Percentiles rank a stretch among this genome's conserved stretches.
phyloP scores from a whole-genome alignment of 2,329 filamentous ascomycete genomes.

The Paraphoma sp. region DNA sequence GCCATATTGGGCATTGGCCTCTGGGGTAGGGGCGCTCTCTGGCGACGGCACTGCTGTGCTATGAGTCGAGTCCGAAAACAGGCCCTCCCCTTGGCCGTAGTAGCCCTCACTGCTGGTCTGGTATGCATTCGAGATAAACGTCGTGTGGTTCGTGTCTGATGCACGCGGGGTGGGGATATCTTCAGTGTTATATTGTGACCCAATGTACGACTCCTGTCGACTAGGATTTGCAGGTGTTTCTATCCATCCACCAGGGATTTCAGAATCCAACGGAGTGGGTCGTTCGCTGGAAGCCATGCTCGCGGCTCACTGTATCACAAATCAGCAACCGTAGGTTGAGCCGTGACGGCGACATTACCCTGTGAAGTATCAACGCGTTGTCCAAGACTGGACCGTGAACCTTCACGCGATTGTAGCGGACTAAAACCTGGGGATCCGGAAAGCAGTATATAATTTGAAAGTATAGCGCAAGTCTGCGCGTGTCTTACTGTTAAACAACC shows the following conservation, averaged over 20 bases:
- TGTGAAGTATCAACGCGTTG: slow-evolving; percentile 2
- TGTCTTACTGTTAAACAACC: slow-evolving; percentile 4
- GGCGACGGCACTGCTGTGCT: slow-evolving; percentile 17
- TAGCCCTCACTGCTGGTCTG: slow-evolving; percentile 24
- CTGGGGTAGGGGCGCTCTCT: neutral
- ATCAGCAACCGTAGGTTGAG: neutral
- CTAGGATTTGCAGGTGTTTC: slow-evolving; percentile 39
- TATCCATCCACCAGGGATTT: slow-evolving; percentile 45
- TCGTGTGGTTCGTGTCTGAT: slow-evolving; percentile 1
- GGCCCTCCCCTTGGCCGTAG: slow-evolving; percentile 13
- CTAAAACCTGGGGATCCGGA: neutral
- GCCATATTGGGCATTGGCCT: neutral
- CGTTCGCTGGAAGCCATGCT: slow-evolving; percentile 37
- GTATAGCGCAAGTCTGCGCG: slow-evolving; percentile 2
- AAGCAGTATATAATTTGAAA: neutral
- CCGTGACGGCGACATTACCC: neutral
- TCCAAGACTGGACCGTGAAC: neutral
- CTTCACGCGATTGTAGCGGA: neutral
- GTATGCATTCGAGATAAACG: slow-evolving; percentile 26
- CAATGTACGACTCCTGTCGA: slow-evolving; percentile 32
- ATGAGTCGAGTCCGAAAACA: slow-evolving; percentile 17
- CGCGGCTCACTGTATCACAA: slow-evolving; percentile 3
- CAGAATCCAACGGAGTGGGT: slow-evolving; percentile 40
- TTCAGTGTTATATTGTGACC: slow-evolving; percentile 15
- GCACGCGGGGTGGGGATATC: slow-evolving; percentile 5